Evolutionary conservation across 225 moss, liverwort and hornwort genomes (phyloP).

Genomic region (Polytrichum formosum): DNA sequence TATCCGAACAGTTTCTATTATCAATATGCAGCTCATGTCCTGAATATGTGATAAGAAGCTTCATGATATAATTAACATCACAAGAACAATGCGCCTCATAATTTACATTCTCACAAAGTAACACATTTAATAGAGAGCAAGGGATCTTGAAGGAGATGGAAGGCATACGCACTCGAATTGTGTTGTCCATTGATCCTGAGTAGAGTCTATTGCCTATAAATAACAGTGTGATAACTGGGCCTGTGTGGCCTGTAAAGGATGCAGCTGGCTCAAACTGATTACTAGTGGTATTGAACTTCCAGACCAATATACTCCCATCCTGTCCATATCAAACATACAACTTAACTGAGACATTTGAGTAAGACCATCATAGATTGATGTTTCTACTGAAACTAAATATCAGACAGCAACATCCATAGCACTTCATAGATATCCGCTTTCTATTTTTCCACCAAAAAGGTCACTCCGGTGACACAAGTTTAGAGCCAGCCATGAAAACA

Average conservation of each 20-base stretch:
- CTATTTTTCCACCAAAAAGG: not conserved
- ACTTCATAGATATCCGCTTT: not conserved
- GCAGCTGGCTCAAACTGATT: slow-evolving; percentile 78
- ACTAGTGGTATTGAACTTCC: slow-evolving; percentile 70
- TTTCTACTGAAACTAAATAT: too few relatives aligned
- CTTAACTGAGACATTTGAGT: not conserved
- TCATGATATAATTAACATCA: too few relatives aligned
- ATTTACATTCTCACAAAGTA: too few relatives aligned
- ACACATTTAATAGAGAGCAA: too few relatives aligned
- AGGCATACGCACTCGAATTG: slow-evolving; percentile 57
- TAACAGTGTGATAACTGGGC: slow-evolving; percentile 70
- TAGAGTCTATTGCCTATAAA: slow-evolving; percentile 63
- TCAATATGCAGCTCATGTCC: too few relatives aligned
- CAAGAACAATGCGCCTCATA: too few relatives aligned
- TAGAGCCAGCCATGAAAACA: not conserved
- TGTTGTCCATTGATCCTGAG: slow-evolving; percentile 86
- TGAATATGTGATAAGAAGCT: too few relatives aligned
- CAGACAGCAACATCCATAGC: not conserved
- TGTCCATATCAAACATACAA: slow-evolving; percentile 12
- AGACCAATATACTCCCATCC: slow-evolving; percentile 86
- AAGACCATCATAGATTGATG: not conserved
- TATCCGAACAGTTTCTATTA: too few relatives aligned
- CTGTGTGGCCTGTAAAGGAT: slow-evolving; percentile 70
- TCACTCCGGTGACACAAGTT: too few relatives aligned
- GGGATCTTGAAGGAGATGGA: not conserved